Evolutionary conservation across 129 eudicot genomes (phyloP).

Genomic region (Artemisia tridentata): DNA sequence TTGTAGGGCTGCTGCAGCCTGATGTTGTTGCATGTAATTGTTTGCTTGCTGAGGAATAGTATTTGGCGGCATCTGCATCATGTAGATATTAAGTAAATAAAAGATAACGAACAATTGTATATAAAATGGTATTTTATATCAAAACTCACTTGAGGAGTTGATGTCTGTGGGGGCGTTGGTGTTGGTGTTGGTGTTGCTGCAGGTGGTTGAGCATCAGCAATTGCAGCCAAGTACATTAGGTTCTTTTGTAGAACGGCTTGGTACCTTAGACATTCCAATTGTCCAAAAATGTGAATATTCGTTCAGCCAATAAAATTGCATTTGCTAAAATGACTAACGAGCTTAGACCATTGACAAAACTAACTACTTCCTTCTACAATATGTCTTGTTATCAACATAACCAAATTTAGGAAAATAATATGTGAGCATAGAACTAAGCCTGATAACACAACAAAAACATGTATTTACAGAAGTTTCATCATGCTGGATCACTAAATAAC

Average conservation of each 20-base stretch:
- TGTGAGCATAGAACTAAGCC: neutral
- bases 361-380: neutral
- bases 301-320: neutral
- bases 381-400: neutral
- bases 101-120: neutral
- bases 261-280: constrained; percentile 45
- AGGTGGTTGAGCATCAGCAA: constrained; percentile 93
- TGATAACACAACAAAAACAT: neutral
- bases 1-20: constrained; percentile 36
- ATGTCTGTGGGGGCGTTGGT: constrained; percentile 26
- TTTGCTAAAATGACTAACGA: neutral
- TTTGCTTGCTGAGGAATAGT: constrained; percentile 53
- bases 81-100: neutral
- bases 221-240: constrained; percentile 78
- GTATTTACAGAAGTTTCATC: neutral
- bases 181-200: constrained; percentile 39
- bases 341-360: neutral
- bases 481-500: constrained; percentile 31
- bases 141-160: constrained; percentile 60
- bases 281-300: neutral
- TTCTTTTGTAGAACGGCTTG: constrained; percentile 82
- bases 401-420: neutral
- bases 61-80: constrained; percentile 48
- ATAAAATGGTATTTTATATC: neutral
- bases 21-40: constrained; percentile 44